Base-by-base conservation (phyloP, 2,329 filamentous ascomycete species). In the Colletotrichum karsti region DNA sequence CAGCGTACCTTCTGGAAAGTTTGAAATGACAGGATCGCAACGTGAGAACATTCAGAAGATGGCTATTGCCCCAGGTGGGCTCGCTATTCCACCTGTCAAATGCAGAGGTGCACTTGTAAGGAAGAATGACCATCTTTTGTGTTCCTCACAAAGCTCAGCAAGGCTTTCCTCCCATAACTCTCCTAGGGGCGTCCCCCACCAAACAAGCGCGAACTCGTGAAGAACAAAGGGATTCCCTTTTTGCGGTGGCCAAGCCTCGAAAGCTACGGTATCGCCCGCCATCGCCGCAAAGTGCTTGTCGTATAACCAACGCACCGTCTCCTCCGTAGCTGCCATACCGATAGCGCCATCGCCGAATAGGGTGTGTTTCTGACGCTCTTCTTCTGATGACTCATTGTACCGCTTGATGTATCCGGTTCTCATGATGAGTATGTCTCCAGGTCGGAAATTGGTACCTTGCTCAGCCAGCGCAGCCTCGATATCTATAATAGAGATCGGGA, bases 101-200 rank as follows among this genome's bases (percentile, higher is more conserved):
- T 86, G 85, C 28, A 86, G 73, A 1, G 83, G 84, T 51, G 81
- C 76, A 22, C 81, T 84, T 2, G 80, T 79, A 15, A 87, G 73
- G 67, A 88, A 87, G 67, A 87, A 88, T 0, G 76, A 78, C 79
- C 82, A 86, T 15, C 83, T 74, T 9, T 78, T 81, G 5, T 82
- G 79, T 64, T 84, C 80, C 69, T 87, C 87, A 76, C 89, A 90
- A 1, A 79, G 84, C 80, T 85, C 74, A 10, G 75, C 75, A 50
- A 80, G 65, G 22, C 59, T 73, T 57, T 79, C 77, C 28, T 80
- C 77, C 39, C 78, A 79, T 1, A 78, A 61, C 50, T 83, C 80
- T 62, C 77, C 75, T 64, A 77, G 74, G 0, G 80, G 83, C 73
- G 84, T 75, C 1, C 84, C 85, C 83, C 84, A 87, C 12, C 82